Base-by-base conservation (phyloP, 2,329 filamentous ascomycete genomes). In the Monilinia laxa region DNA sequence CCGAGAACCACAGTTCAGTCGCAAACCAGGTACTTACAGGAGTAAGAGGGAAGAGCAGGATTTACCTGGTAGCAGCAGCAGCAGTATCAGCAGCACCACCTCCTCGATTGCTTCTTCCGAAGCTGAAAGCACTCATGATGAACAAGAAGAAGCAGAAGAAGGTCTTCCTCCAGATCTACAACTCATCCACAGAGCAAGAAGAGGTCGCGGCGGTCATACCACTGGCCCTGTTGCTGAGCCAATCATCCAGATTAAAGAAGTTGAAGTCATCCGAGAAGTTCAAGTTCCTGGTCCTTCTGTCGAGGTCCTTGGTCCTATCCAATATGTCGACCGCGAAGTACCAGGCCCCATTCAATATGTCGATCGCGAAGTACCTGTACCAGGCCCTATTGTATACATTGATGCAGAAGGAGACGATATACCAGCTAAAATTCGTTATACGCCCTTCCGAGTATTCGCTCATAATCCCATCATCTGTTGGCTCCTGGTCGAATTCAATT, bases 401-500 rank as follows among this genome's bases (percentile, higher is more conserved):
- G 16, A n/a, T 18, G 18, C 2, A 16, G 31, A 38, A 16, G 49
- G 25, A 4, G 4, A 11, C 6, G 14, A 16, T 2, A 20, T 62
- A 23, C 31, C 55, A 12, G 56, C 56, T 10, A 56, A 56, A 23
- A 42, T 53, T 45, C 64, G 49, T 18, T 66, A 62, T 35, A 53
- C 49, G 5, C 64, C 64, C 52, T 66, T 62, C 47, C 64, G 38
- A 23, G 40, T 62, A 11, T 62, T 38, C 56, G 64, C 64, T 53
- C 64, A 66, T 38, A 40, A 66, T 62, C 64, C 64, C 11, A 12
- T 66, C 14, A 14, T 54, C 14, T 59, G 65, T 35, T 57, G 58
- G 56, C 64, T 66, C 31, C 35, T 71, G 42, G 57, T 71, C 59
- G 62, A 66, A 60, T 62, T 51, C 35, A 66, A 66, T 47, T 62